Evolutionary conservation across 495 filamentous ascomycete genomes (phyloP), one percentile per base, ranked within the genome.

Genomic region (Rhypophila decipiens): DNA sequence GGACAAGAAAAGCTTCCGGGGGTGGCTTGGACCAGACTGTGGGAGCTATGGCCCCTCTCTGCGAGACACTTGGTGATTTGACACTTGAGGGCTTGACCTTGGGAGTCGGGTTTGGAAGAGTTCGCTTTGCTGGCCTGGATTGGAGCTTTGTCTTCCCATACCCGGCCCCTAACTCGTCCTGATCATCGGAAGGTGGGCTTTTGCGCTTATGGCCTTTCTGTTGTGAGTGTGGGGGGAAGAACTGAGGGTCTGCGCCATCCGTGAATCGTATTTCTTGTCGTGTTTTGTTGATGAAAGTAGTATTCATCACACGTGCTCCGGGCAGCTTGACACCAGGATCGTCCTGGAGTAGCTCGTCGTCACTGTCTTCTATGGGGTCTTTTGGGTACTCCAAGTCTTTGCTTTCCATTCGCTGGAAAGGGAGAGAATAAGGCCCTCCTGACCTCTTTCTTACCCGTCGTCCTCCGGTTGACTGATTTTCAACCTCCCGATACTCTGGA

Each of bases 171-270:
- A 11, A 20, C 27, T 31, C 46, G 10, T 20, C 42, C 17, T 45
- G 21, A 5, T 34, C 5, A 0, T 46, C 44, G 13, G 23, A 18
- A 27, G 23, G 42, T 9, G 36, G 18, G 7, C 55, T 44, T 29
- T 60, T 55, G 18, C 42, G 44, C 20, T n/a, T n/a, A n/a, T n/a
- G n/a, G 20, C 19, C 11, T 42, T 10, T 39, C 35, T 5, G 24
- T 7, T 24, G 9, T 42, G 24, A 2, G 33, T 11, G 1, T 20
- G 31, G 4, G 47, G 44, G 23, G 19, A 57, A 22, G 10, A 60
- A 55, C 15, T 39, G 10, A 2, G n/a, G 1, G 33, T 60, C 57
- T 4, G 49, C 57, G 17, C 47, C 37, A 44, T 58, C 58, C n/a
- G n/a, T n/a, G n/a, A n/a, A n/a, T n/a, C n/a, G n/a, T n/a, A n/a